Evolutionary conservation across 768 basidiomycete genomes (phyloP), one percentile per base, ranked within the genome.

Genomic region (Lactarius hengduanensis): DNA sequence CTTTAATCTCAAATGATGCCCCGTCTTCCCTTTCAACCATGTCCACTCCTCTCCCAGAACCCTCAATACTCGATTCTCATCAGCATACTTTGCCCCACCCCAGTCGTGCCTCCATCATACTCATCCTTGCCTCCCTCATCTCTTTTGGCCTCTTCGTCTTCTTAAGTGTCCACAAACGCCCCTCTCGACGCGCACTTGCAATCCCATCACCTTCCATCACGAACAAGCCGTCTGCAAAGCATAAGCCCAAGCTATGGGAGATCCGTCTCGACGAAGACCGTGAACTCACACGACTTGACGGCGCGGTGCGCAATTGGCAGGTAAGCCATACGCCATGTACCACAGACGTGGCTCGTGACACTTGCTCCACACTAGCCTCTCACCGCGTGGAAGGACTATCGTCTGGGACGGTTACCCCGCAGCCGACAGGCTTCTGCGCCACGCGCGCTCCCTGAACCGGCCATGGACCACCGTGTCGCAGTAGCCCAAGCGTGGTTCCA

Each of bases 211-310:
- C 26, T 15, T n/a, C 30, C 53, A n/a, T 15, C 1, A 9, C 11
- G 26, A 41, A 20, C 13, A 34, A 22, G 50, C 10, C 15, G 2
- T 7, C 18, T 18, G 16, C 11, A n/a, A 20, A 8, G 1, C 22
- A 6, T 36, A 66, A 20, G 47, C 70, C 70, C 22, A 61, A 38
- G 53, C 22, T 66, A 61, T 69, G 55, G 59, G 68, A 66, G 16
- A 20, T 64, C 54, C 57, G 43, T n/a, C 69, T 69, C 18, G 62
- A 61, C 15, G 32, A 58, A 6, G 43, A 36, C 36, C 7, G 30
- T 9, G 50, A 16, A 4, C 8, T 32, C 15, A 30, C 20, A 22
- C 53, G 38, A 9, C 53, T 18, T 1, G 62, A 26, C 16, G 57
- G 30, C 16, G 26, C 45, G 11, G n/a, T 45, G 55, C 38, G 16